Conservation (phyloP, 805 yeast genomes). For the Brettanomyces sp. region DNA sequence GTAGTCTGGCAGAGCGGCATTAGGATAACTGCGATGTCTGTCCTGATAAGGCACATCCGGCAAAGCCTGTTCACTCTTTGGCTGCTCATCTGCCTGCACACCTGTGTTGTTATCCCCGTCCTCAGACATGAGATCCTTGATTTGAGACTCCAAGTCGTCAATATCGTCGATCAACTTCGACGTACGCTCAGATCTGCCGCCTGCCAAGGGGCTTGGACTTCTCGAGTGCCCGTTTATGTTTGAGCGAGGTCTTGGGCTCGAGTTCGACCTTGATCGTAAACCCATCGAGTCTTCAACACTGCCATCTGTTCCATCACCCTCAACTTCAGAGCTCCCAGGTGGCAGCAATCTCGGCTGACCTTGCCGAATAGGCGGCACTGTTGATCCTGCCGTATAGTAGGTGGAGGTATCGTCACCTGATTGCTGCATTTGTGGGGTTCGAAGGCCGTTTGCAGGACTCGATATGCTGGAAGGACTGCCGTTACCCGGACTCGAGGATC, state of each 20-base stretch:
- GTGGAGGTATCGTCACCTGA: background rate
- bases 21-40: too few relatives aligned
- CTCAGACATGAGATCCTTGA: slow-evolving; percentile 14
- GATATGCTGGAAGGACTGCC: too few relatives aligned
- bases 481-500: too few relatives aligned
- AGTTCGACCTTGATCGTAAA: too few relatives aligned
- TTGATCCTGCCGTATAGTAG: background rate
- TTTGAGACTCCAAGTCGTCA: slow-evolving; percentile 19
- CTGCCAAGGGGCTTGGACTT: background rate
- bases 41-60: too few relatives aligned
- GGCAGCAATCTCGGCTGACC: background rate
- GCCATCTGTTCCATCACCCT: background rate
- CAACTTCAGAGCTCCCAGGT: background rate
- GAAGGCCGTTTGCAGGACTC: too few relatives aligned
- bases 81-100: too few relatives aligned
- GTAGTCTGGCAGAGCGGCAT: too few relatives aligned
- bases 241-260: too few relatives aligned
- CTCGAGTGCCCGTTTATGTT: too few relatives aligned
- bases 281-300: background rate
- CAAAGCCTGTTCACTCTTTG: too few relatives aligned
- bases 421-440: too few relatives aligned
- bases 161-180: slow-evolving; percentile 17
- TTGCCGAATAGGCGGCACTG: background rate
- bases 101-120: background rate
- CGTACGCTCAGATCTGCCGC: background rate